Conservation (phyloP, 1,284 basidiomycete species). For the Marasmius fiardii region DNA sequence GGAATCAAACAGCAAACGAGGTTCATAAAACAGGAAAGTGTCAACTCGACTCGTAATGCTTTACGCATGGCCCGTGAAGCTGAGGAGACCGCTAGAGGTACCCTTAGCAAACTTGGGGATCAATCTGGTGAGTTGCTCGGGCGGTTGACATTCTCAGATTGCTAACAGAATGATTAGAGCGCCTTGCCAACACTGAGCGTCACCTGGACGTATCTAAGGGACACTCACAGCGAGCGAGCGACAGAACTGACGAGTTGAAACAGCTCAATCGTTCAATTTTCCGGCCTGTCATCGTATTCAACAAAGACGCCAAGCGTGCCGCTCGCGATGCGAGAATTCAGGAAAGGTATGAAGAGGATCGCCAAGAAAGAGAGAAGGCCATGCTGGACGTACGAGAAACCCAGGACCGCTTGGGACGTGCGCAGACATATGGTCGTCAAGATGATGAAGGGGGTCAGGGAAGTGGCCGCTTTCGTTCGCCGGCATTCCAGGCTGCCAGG, state of each 20-base stretch:
- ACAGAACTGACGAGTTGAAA: slow-evolving; percentile 93
- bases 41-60: slow-evolving; percentile 90
- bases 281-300: slow-evolving; percentile 85
- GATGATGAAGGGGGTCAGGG: slow-evolving; percentile 43
- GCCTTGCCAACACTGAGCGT: slow-evolving; percentile 93
- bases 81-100: slow-evolving; percentile 92
- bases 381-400: slow-evolving; percentile 86
- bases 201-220: slow-evolving; percentile 94
- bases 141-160: neutral
- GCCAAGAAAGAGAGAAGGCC: slow-evolving; percentile 79
- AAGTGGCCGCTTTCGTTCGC: slow-evolving; percentile 42
- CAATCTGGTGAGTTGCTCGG: slow-evolving; percentile 78
- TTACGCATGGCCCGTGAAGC: slow-evolving; percentile 91
- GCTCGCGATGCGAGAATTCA: slow-evolving; percentile 89
- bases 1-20: slow-evolving; percentile 94
- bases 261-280: slow-evolving; percentile 95
- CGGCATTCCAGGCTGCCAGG: slow-evolving; percentile 43
- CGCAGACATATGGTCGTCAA: slow-evolving; percentile 55
- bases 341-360: slow-evolving; percentile 88
- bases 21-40: slow-evolving; percentile 90
- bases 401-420: slow-evolving; percentile 82
- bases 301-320: slow-evolving; percentile 88
- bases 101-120: slow-evolving; percentile 84
- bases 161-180: slow-evolving; percentile 46
- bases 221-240: slow-evolving; percentile 85